phyloP scores from a whole-genome alignment of 495 filamentous ascomycete species.

The Xylaria flabelliformis region DNA sequence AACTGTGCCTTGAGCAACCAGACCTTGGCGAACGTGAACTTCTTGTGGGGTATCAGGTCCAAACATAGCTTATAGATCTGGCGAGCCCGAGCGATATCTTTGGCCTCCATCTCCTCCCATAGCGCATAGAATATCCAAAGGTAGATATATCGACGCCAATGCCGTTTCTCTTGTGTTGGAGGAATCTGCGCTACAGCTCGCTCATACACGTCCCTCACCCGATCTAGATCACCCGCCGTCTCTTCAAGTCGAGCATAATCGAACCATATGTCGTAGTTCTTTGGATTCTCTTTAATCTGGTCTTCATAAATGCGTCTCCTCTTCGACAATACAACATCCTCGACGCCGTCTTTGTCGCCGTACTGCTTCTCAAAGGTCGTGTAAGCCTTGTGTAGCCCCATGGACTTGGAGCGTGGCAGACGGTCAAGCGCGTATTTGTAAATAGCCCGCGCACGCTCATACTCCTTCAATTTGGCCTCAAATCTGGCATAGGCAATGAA shows the following conservation, averaged over 20 bases:
- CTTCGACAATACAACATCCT: constrained; percentile 95
- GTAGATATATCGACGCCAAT: constrained; percentile 97
- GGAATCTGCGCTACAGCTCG: constrained; percentile 95
- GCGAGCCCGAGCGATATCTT: constrained; percentile 79
- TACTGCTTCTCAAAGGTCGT: constrained; percentile 99
- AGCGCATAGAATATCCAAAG: constrained; percentile 97
- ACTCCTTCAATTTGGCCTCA: constrained; percentile 92
- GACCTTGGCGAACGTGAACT: constrained; percentile 96
- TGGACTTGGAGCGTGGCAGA: constrained; percentile 84
- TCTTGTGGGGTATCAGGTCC: constrained; percentile 89
- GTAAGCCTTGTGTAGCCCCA: constrained; percentile 85
- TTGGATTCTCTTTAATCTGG: constrained; percentile 86
- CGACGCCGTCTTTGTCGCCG: constrained; percentile 90
- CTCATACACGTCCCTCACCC: constrained; percentile 92
- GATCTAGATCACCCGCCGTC: constrained; percentile 75
- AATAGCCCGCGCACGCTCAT: constrained; percentile 92
- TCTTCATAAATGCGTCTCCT: constrained; percentile 93
- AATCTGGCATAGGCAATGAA: constrained; percentile 93
- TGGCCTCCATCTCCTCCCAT: constrained; percentile 87
- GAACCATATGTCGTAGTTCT: constrained; percentile 97
- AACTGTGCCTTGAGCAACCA: constrained; percentile 95
- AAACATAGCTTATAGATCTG: constrained; percentile 92
- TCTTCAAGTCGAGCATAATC: constrained; percentile 94
- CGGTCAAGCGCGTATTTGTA: constrained; percentile 97
- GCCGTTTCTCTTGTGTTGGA: constrained; percentile 93